phyloP scores from a whole-genome alignment of 2,329 filamentous ascomycete genomes.

The Pseudohalonectria lignicola region DNA sequence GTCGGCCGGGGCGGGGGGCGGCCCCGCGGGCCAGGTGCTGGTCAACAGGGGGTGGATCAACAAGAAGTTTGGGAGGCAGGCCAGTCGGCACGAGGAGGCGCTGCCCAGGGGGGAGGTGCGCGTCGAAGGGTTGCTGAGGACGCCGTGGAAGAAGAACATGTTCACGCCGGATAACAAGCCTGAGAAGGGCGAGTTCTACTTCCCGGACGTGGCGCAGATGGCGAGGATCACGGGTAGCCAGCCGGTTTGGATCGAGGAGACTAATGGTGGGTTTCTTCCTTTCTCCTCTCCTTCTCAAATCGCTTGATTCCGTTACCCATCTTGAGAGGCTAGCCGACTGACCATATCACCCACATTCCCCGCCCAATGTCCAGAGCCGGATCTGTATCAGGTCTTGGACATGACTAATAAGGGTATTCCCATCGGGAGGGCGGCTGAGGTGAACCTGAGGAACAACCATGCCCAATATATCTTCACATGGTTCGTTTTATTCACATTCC shows the following conservation, averaged over 20 bases:
- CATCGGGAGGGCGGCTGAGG: slow-evolving; percentile 77
- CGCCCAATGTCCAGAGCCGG: slow-evolving; percentile 48
- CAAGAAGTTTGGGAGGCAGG: slow-evolving; percentile 59
- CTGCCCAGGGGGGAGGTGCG: slow-evolving; percentile 61
- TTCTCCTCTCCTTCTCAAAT: slow-evolving; percentile 1
- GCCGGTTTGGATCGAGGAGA: slow-evolving; percentile 90
- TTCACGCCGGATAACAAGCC: slow-evolving; percentile 90
- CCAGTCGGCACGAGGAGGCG: slow-evolving; percentile 46
- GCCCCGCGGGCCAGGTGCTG: slow-evolving; percentile 55
- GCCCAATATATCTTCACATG: slow-evolving; percentile 98
- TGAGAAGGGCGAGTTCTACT: slow-evolving; percentile 79
- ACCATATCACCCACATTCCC: slow-evolving; percentile 3
- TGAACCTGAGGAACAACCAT: slow-evolving; percentile 93
- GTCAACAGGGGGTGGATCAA: slow-evolving; percentile 89
- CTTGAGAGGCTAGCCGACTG: slow-evolving; percentile 7
- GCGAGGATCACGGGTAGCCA: slow-evolving; percentile 71
- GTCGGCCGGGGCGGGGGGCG: slow-evolving; percentile 22
- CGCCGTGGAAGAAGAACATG: slow-evolving; percentile 95
- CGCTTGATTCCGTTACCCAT: too few species aligned
- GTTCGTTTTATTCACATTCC: too few species aligned
- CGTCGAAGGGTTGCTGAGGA: slow-evolving; percentile 73
- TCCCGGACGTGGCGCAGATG: slow-evolving; percentile 91
- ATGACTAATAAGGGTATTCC: slow-evolving; percentile 74
- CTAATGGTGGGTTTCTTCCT: slow-evolving; percentile 29
- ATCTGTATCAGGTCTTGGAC: slow-evolving; percentile 65